These are phyloP conservation scores for Moringa oleifera DNA, from an alignment of 345 rosid species.

Conservation along the genomic window DNA sequence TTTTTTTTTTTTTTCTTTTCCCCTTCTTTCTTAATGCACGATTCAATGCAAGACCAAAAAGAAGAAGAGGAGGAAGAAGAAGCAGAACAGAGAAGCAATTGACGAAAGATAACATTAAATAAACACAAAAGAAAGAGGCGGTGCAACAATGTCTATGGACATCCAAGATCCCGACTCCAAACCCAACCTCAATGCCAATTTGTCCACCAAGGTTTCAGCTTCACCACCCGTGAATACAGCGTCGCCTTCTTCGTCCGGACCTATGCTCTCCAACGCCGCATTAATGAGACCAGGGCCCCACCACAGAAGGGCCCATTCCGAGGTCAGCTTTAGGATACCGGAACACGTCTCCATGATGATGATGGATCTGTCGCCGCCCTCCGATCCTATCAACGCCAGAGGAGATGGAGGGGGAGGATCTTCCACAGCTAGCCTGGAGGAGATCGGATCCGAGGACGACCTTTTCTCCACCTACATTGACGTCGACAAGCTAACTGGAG, in stretches of 20 bases:
- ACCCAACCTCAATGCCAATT: background rate
- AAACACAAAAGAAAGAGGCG: background rate
- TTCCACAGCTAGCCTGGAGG: conserved; percentile 32
- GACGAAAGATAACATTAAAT: background rate
- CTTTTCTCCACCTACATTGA: conserved; percentile 60
- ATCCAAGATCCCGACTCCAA: background rate
- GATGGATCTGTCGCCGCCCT: conserved; percentile 39
- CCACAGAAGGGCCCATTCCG: conserved; percentile 63
- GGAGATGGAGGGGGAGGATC: conserved; percentile 23
- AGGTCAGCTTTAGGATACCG: conserved; percentile 25
- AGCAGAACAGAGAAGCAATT: background rate
- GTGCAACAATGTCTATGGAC: background rate
- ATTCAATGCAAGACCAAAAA: conserved; percentile 1
- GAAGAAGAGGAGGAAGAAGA: too few relatives aligned
- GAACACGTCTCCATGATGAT: conserved; percentile 41
- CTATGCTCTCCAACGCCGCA: background rate
- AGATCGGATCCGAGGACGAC: conserved; percentile 54
- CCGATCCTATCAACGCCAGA: conserved; percentile 18
- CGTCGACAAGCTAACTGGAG: conserved; percentile 32
- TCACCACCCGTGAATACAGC: background rate
- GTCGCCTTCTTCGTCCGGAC: background rate
- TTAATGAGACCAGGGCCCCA: conserved; percentile 16
- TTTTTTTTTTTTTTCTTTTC: background rate
- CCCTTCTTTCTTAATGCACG: background rate
- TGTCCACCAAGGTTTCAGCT: background rate